These are phyloP conservation scores for Exophiala alcalophila DNA, from an alignment of 2,329 filamentous ascomycete genomes.

Conservation along the genomic window DNA sequence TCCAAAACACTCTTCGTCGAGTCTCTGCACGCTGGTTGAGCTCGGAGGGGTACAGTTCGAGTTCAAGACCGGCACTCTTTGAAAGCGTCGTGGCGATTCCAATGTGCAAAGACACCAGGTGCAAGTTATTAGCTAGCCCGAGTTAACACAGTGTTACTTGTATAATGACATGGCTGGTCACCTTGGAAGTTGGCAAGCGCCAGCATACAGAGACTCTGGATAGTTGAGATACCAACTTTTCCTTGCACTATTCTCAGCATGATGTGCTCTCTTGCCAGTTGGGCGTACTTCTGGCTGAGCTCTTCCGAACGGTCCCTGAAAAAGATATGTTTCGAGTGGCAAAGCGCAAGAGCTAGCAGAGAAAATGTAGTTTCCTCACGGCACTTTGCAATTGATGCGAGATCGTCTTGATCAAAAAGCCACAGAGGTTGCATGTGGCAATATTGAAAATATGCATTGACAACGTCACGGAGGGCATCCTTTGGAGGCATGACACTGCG, in stretches of 20 bases:
- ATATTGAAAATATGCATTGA: conserved; percentile 35
- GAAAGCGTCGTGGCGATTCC: conserved; percentile 10
- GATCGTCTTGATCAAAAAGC: conserved; percentile 38
- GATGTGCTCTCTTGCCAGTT: conserved; percentile 25
- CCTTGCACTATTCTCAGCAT: conserved; percentile 29
- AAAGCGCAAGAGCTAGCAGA: conserved; percentile 35
- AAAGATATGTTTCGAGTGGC: conserved; percentile 34
- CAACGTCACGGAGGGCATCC: conserved; percentile 4
- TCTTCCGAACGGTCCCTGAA: conserved; percentile 18
- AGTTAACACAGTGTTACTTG: too few species aligned
- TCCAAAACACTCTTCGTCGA: conserved; percentile 9
- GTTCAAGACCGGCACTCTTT: conserved; percentile 10
- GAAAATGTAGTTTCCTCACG: conserved; percentile 38
- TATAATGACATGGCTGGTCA: too few species aligned
- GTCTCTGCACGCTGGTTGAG: conserved; percentile 1
- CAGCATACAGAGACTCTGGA: conserved; percentile 31
- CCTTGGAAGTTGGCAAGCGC: conserved; percentile 28
- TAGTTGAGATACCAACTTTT: conserved; percentile 25
- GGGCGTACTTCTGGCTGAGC: conserved; percentile 18
- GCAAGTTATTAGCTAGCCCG: conserved; percentile 42
- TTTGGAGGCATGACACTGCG: conserved; percentile 4
- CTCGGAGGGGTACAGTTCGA: conserved; percentile 7
- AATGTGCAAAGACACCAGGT: conserved; percentile 39
- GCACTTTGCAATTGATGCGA: conserved; percentile 32
- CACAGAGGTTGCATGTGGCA: conserved; percentile 41